phyloP scores from a whole-genome alignment of 2,329 filamentous ascomycete species.

The Penicillium sp. region DNA sequence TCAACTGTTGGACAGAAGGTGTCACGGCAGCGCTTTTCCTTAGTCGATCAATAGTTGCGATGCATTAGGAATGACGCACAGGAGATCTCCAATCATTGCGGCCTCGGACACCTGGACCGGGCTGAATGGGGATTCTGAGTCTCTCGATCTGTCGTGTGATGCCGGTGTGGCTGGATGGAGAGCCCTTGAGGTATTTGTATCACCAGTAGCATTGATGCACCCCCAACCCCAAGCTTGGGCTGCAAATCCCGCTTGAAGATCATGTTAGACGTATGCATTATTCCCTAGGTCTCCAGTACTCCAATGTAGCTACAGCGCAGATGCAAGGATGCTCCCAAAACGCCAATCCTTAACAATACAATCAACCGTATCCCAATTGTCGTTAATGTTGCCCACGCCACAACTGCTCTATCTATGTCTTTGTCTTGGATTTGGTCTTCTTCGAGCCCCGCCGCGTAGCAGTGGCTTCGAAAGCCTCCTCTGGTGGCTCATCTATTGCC shows the following conservation, averaged over 20 bases:
- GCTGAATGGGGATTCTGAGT: not conserved
- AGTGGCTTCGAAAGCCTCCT: conserved; percentile 62
- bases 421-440: conserved; percentile 38
- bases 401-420: conserved; percentile 5
- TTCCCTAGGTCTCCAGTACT: not conserved
- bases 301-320: not conserved
- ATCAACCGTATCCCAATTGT: not conserved
- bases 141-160: conserved; percentile 11
- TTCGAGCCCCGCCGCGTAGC: conserved; percentile 46
- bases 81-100: conserved; percentile 11
- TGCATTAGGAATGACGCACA: conserved; percentile 21
- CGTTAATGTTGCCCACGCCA: not conserved
- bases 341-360: conserved; percentile 4
- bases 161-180: conserved; percentile 1
- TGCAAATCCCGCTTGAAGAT: conserved; percentile 3
- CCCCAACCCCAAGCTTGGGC: not conserved
- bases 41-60: conserved; percentile 18
- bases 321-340: not conserved
- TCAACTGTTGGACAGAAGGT: conserved; percentile 12
- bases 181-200: conserved; percentile 16
- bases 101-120: conserved; percentile 3
- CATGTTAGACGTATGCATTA: conserved; percentile 9
- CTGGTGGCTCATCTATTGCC: conserved; percentile 59
- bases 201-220: conserved; percentile 9
- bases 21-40: conserved; percentile 16